Evolutionary conservation across 306 rosid genomes (phyloP).

Genomic region (Cucumis sativus): Cucumber_9930_V3 NC_026655.2:26511501-26512000

Average conservation of each 20-base stretch:
- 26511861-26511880: no score
- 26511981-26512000: no score
- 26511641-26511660: background rate
- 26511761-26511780: background rate
- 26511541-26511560: constrained; percentile 5
- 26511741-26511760: background rate
- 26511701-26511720: background rate
- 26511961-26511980: no score
- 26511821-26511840: background rate
- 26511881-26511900: no score
- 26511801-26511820: background rate
- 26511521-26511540: background rate
- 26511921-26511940: no score
- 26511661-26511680: background rate
- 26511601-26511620: background rate
- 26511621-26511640: background rate
- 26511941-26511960: no score
- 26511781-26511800: background rate
- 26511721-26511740: background rate
- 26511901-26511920: no score
- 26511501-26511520: background rate
- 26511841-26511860: background rate
- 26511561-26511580: background rate
- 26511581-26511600: constrained; percentile 1
- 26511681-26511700: background rate